Evolutionary conservation across 2,329 filamentous ascomycete genomes (phyloP).

Genomic region (Botrytis medusae): DNA sequence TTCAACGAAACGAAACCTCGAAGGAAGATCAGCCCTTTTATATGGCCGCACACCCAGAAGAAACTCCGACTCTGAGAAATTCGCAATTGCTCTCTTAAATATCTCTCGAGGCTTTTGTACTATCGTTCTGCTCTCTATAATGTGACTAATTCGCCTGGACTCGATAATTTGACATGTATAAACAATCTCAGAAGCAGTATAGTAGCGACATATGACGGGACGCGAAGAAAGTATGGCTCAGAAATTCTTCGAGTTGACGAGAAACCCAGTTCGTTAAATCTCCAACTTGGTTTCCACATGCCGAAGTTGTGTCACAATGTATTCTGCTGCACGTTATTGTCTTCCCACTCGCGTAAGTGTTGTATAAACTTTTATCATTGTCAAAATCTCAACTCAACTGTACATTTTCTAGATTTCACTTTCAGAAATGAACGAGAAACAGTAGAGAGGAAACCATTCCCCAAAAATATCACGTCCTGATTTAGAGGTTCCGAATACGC

Average conservation of each 20-base stretch:
- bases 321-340: not conserved
- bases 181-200: not conserved
- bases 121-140: not conserved
- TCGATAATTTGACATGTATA: not conserved
- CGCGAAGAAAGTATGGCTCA: not conserved
- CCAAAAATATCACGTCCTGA: not conserved
- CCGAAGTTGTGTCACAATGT: not conserved
- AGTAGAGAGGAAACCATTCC: not conserved
- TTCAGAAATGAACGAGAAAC: not conserved
- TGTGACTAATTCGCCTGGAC: accelerated
- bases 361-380: not conserved
- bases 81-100: not conserved
- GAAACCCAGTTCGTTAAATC: no score
- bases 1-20: not conserved
- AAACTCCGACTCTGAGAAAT: accelerated
- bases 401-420: not conserved
- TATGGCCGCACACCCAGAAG: not conserved
- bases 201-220: not conserved
- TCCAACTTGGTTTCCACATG: not conserved
- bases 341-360: not conserved
- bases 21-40: not conserved
- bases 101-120: not conserved
- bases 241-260: not conserved
- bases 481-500: not conserved
- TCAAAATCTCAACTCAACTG: not conserved